Evolutionary conservation across 768 basidiomycete genomes (phyloP), one percentile per base, ranked within the genome.

Genomic region (Mycena latifolia): DNA sequence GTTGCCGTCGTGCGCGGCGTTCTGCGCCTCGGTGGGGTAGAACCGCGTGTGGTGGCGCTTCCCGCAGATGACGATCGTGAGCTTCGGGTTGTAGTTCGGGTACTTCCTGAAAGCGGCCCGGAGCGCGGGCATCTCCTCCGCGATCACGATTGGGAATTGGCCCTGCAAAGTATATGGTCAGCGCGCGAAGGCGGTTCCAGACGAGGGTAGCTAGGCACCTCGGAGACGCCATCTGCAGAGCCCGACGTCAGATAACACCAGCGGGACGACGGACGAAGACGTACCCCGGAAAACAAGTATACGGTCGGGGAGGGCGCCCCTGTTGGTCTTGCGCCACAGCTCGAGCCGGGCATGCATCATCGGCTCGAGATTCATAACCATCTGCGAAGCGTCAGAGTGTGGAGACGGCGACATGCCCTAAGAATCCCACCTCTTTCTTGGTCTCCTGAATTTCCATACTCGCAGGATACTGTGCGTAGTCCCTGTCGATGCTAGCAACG

Each of bases 21-120:
- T 74, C 2, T 74, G 74, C 8, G 74, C 72, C 52, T 86, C 81
- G 0, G 87, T 84, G 0, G 92, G 88, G 71, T 88, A 93, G 79
- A 90, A 89, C 10, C 90, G 84, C 18, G 85, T 86, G 71, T 86
- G 83, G 46, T 85, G 83, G 4, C 82, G 77, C 74, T 87, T 85
- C 2, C 86, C 93, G 70, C 93, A 95, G 55, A 95, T 88, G 62
- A 92, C 80, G 66, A 95, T 89, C 25, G 88, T 89, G 43, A 95
- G 73, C 63, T 79, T 78, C 0, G 94, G 94, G 17, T 77, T 78
- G 55, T 85, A 86, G 1, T 56, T 2, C 75, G 75, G 2, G 81
- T 69, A 84, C 61, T 77, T 85, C 68, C 73, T 77, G 78, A 90
- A 92, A 0, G 92, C 88, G 0, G 80, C 80, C 22, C 83, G 79